Base-by-base conservation (phyloP, 1,284 basidiomycete genomes). In the Marasmius oreades region DNA sequence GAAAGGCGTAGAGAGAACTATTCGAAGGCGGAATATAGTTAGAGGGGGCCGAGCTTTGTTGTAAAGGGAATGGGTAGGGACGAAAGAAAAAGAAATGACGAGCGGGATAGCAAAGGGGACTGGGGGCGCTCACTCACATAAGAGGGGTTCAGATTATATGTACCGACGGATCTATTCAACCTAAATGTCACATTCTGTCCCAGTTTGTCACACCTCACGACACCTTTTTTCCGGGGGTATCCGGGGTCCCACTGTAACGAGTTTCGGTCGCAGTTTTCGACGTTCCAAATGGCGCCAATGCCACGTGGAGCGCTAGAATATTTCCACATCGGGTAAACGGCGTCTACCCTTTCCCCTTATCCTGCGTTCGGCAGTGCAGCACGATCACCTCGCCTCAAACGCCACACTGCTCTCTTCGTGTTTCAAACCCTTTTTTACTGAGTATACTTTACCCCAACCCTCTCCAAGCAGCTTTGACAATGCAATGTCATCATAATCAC, bases 1-100 rank as follows among this genome's bases (percentile, higher is more conserved):
- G 16, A 22, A 48, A 10, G 24, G 39, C 36, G 33, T 23, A 39
- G 55, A 52, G 10, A 42, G 43, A 50, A 55, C 24, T 46, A 52
- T 52, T 51, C 34, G n/a, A 53, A 51, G 51, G 43, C 37, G n/a
- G 44, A n/a, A 36, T 26, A 74, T 73, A 31, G 51, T 20, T 16
- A 16, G 7, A 46, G 23, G 20, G 18, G 20, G 16, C 23, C 45
- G 45, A n/a, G n/a, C n/a, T n/a, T n/a, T n/a, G 20, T 22, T 6
- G 6, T 4, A 31, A 52, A 47, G 55, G 39, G 46, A 64, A 55
- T 33, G n/a, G 20, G 33, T 18, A 23, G 23, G 11, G 16, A 36
- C 4, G 51, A 63, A 56, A 52, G 46, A 52, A 57, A 36, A 51
- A 47, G 51, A n/a, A 47, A 14, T 53, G 39, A 23, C 48, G 24